Percentiles rank a stretch among this genome's conserved stretches.
Conservation (phyloP, 1,284 basidiomycete species). For the Clitocybe nebularis region DNA sequence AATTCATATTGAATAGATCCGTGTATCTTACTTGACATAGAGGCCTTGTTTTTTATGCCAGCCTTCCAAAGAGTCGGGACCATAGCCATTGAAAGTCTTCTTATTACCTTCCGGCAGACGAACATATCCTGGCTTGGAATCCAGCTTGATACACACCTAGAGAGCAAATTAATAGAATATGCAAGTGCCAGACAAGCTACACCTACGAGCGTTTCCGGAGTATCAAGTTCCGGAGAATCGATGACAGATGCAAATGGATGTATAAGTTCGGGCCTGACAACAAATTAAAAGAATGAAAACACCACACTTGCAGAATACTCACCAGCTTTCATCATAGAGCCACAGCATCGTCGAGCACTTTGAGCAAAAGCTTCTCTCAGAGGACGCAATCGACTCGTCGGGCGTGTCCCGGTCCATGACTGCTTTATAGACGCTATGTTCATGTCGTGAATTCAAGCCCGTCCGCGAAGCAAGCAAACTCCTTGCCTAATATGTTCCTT, state of each 20-base stretch:
- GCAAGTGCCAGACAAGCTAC: neutral
- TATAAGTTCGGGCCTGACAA: conserved; percentile 49
- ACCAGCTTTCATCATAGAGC: conserved; percentile 53
- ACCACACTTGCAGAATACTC: conserved; percentile 10
- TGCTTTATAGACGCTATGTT: conserved; percentile 49
- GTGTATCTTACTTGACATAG: conserved; percentile 29
- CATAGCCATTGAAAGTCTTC: conserved; percentile 38
- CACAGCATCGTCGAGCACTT: conserved; percentile 61
- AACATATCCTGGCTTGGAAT: conserved; percentile 55
- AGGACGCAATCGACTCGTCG: conserved; percentile 39
- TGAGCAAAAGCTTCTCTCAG: conserved; percentile 55
- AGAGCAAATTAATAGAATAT: neutral
- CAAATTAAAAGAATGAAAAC: neutral
- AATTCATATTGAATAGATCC: neutral
- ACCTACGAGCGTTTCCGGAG: conserved; percentile 46
- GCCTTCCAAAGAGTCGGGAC: conserved; percentile 40
- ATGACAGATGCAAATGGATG: conserved; percentile 63
- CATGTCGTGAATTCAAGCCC: conserved; percentile 1
- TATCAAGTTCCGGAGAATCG: conserved; percentile 31
- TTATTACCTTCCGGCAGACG: conserved; percentile 56
- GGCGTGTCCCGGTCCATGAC: conserved; percentile 49
- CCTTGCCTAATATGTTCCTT: conserved; percentile 47
- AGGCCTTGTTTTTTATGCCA: conserved; percentile 53
- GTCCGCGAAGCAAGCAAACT: neutral
- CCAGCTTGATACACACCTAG: conserved; percentile 41